phyloP scores from a whole-genome alignment of 2,329 filamentous ascomycete genomes.

The Gaeumannomyces sp. region DNA sequence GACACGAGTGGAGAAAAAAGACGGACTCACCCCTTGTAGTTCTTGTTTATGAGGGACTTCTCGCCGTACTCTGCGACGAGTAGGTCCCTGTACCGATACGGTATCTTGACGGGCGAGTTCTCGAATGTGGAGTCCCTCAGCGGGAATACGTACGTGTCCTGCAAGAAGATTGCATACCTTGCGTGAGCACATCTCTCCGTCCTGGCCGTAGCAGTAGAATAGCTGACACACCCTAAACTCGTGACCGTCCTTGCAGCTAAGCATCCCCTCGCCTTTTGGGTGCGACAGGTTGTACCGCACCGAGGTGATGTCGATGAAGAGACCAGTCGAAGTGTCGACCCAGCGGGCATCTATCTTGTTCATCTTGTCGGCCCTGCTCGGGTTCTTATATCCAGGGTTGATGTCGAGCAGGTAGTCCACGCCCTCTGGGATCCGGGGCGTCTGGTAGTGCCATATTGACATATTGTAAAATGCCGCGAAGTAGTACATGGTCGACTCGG shows the following conservation, averaged over 20 bases:
- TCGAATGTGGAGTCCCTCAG: conserved; percentile 65
- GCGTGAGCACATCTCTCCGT: neutral
- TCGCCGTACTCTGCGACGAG: conserved; percentile 51
- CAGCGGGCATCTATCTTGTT: conserved; percentile 44
- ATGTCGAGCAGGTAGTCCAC: conserved; percentile 43
- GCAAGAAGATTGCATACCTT: neutral
- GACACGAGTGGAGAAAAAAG: neutral
- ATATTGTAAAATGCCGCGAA: conserved; percentile 63
- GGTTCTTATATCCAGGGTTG: conserved; percentile 35
- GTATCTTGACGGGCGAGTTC: conserved; percentile 59
- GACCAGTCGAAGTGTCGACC: conserved; percentile 39
- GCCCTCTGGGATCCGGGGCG: conserved; percentile 30
- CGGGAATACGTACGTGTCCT: conserved; percentile 59
- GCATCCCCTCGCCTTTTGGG: conserved; percentile 34
- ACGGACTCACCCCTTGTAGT: conserved; percentile 43
- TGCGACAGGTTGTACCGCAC: conserved; percentile 42
- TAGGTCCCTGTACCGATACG: conserved; percentile 54
- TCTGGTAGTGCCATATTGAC: conserved; percentile 39
- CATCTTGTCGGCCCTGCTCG: conserved; percentile 29
- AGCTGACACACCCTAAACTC: conserved; percentile 34
- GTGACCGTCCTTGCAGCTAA: conserved; percentile 46
- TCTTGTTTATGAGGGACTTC: conserved; percentile 42
- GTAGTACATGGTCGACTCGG: conserved; percentile 56
- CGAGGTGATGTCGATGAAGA: conserved; percentile 47
- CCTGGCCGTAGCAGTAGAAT: too few species aligned